These are phyloP conservation scores for Secale cereale DNA, from an alignment of 176 grass and related monocot genomes.

Conservation along the genomic window DNA sequence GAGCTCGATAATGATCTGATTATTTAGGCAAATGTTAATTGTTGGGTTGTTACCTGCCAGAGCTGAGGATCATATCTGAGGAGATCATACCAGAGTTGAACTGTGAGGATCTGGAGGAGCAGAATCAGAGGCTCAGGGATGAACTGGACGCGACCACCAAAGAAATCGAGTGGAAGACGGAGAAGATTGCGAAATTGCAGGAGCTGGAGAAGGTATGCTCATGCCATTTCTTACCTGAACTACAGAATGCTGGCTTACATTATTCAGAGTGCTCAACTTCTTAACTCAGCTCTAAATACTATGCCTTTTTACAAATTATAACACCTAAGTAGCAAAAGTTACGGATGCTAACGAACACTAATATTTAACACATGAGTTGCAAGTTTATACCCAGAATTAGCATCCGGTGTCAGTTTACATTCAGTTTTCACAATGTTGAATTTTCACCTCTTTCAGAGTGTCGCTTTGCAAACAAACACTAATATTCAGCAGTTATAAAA, in stretches of 20 bases:
- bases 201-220: constrained; percentile 21
- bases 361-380: no score
- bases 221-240: neutral
- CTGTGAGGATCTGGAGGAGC: neutral
- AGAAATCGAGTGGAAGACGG: neutral
- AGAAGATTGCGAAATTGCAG: neutral
- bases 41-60: neutral
- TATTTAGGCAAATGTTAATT: neutral
- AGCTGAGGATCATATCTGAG: neutral
- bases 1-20: neutral
- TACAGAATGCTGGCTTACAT: neutral
- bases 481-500: neutral
- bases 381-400: no score
- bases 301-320: neutral
- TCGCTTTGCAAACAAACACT: neutral
- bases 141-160: neutral
- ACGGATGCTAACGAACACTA: neutral
- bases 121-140: neutral
- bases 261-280: neutral
- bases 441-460: no score
- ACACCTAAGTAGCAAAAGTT: neutral
- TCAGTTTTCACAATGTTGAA: neutral
- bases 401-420: neutral
- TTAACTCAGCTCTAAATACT: neutral
- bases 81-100: neutral